Conservation (phyloP, 164 flowering plant species). For the Piper betle region DNA sequence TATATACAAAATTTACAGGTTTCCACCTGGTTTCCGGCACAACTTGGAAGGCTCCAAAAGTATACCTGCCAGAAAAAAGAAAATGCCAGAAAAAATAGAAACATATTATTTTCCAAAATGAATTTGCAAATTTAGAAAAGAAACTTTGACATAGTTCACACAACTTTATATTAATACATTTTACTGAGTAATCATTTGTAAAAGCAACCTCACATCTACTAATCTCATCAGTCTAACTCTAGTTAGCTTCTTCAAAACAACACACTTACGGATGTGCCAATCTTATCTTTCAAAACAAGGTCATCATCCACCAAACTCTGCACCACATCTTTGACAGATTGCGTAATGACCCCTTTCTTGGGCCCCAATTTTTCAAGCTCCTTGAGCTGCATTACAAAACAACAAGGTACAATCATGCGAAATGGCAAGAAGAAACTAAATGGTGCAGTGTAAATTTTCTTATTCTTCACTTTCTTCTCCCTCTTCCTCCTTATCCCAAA, state of each 20-base stretch:
- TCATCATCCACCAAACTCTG: constrained; percentile 97
- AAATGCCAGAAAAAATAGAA: neutral
- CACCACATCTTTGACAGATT: constrained; percentile 94
- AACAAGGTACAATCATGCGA: no score
- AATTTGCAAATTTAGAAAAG: no score
- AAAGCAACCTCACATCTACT: no score
- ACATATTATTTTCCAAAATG: neutral
- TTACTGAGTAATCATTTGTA: no score
- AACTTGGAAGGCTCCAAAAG: constrained; percentile 98
- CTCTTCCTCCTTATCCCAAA: no score
- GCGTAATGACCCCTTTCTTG: constrained; percentile 39
- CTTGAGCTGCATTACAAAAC: constrained; percentile 50
- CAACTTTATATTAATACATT: no score
- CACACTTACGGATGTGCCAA: constrained; percentile 87
- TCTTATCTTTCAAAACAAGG: constrained; percentile 89
- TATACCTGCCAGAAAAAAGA: constrained; percentile 44
- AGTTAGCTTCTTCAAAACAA: no score
- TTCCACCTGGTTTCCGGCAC: constrained; percentile 93
- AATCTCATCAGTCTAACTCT: no score
- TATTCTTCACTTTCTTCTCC: no score
- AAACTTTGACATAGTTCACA: no score
- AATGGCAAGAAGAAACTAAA: no score
- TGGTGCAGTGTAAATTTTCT: no score
- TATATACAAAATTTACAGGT: neutral
- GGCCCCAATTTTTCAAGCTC: constrained; percentile 97